phyloP scores from a whole-genome alignment of 1,139 yeast species.

The Saccharomyces hybrid region DNA sequence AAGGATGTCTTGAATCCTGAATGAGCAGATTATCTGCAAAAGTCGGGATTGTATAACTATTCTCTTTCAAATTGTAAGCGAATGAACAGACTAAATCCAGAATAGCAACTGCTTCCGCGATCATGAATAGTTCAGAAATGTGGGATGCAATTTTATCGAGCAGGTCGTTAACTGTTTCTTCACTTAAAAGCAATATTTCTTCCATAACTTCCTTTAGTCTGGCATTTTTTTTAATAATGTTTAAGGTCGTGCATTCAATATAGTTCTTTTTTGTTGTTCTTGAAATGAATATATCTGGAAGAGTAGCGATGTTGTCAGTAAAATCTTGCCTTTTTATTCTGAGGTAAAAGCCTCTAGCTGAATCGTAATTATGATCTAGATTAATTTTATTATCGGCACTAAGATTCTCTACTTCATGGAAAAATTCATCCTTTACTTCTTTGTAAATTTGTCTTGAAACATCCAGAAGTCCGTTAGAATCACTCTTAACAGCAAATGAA shows the following conservation, averaged over 20 bases:
- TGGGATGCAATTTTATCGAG: slow-evolving; percentile 26
- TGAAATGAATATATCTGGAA: slow-evolving; percentile 36
- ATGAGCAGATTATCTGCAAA: slow-evolving; percentile 31
- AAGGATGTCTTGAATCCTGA: slow-evolving; percentile 38
- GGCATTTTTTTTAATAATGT: slow-evolving; percentile 37
- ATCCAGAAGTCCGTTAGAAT: slow-evolving; percentile 42
- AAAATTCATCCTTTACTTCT: slow-evolving; percentile 34
- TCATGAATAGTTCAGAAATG: slow-evolving; percentile 37
- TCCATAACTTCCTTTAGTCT: slow-evolving; percentile 36
- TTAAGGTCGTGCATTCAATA: slow-evolving; percentile 39
- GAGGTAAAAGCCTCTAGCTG: slow-evolving; percentile 36
- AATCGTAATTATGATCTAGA: slow-evolving; percentile 35
- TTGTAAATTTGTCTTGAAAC: slow-evolving; percentile 39
- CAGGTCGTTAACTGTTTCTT: slow-evolving; percentile 34
- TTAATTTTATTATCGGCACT: slow-evolving; percentile 21
- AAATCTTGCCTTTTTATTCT: slow-evolving; percentile 25
- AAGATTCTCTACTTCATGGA: slow-evolving; percentile 24
- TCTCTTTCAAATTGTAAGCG: slow-evolving; percentile 28
- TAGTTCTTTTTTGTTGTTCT: slow-evolving; percentile 28
- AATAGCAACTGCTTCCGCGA: slow-evolving; percentile 40
- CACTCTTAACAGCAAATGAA: slow-evolving; percentile 40
- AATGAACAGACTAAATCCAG: slow-evolving; percentile 39
- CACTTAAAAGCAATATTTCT: slow-evolving; percentile 39
- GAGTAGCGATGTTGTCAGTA: slow-evolving; percentile 6
- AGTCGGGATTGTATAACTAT: slow-evolving; percentile 34